These are phyloP conservation scores for Starmerella floricola DNA, from an alignment of 805 yeast genomes.

Conservation along the genomic window DNA sequence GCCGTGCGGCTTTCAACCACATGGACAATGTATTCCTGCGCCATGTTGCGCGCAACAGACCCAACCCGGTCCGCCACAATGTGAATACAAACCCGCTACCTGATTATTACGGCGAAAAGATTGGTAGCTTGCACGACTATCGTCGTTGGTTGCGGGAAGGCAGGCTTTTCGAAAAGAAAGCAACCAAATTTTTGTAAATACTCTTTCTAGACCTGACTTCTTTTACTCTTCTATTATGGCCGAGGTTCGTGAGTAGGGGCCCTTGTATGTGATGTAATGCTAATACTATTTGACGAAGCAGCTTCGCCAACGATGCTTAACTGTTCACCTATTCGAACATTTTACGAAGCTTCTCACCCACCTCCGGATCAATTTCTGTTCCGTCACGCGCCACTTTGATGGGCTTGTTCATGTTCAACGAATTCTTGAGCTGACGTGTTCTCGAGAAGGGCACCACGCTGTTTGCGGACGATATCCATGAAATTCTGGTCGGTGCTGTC, in stretches of 20 bases:
- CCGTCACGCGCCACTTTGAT: constrained; percentile 36
- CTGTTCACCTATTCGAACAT: constrained; percentile 24
- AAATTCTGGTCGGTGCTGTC: constrained; percentile 31
- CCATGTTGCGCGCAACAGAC: constrained; percentile 66
- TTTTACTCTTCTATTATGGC: no score
- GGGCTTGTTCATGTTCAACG: constrained; percentile 31
- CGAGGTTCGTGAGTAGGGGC: no score
- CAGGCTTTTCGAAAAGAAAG: constrained; percentile 50
- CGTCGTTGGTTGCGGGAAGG: constrained; percentile 95
- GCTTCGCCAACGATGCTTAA: no score
- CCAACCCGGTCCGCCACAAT: constrained; percentile 82
- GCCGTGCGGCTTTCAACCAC: constrained; percentile 23
- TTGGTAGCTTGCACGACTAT: constrained; percentile 72
- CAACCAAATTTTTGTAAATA: constrained; percentile 26
- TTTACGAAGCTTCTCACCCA: constrained; percentile 26
- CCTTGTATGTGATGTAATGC: no score
- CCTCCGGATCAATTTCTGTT: constrained; percentile 32
- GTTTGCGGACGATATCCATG: constrained; percentile 28
- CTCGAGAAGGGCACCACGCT: constrained; percentile 26
- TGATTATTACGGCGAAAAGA: constrained; percentile 96
- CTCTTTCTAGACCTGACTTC: not conserved
- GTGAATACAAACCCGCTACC: constrained; percentile 78
- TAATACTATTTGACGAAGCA: no score
- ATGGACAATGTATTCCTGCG: constrained; percentile 67
- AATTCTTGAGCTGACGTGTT: constrained; percentile 28